phyloP scores from a whole-genome alignment of 352 stramenopile genomes.

The Phytophthora macrochlamydospora region DNA sequence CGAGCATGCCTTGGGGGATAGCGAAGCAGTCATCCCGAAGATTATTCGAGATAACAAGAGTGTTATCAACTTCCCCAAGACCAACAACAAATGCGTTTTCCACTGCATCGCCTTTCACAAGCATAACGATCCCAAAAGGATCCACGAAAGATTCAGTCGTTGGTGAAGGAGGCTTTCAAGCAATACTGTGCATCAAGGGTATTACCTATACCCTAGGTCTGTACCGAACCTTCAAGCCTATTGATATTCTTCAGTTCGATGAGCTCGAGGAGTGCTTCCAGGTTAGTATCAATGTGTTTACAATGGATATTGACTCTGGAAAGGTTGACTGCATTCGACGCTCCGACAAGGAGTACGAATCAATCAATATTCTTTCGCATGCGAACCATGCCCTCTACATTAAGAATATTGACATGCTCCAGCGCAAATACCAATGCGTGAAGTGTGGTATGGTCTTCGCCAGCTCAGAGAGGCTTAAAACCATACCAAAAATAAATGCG shows the following conservation, averaged over 20 bases:
- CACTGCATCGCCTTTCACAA: constrained; percentile 1
- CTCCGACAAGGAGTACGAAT: neutral
- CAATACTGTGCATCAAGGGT: constrained; percentile 5
- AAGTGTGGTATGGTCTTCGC: neutral
- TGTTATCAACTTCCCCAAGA: constrained; percentile 16
- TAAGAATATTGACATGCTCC: constrained; percentile 5
- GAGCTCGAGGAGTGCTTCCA: constrained; percentile 17
- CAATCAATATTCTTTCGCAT: constrained; percentile 5
- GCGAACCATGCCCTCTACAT: constrained; percentile 1
- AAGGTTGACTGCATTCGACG: constrained; percentile 3
- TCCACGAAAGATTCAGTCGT: neutral
- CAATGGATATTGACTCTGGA: constrained; percentile 4
- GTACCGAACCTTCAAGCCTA: constrained; percentile 7
- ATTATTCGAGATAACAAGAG: constrained; percentile 7
- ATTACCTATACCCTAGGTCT: constrained; percentile 8
- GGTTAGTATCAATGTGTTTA: constrained; percentile 13
- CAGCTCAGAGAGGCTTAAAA: neutral
- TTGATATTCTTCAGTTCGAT: constrained; percentile 11
- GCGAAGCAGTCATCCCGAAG: constrained; percentile 7
- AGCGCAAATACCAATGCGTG: neutral
- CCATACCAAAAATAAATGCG: neutral
- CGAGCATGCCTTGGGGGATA: constrained; percentile 23
- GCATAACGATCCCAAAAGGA: neutral
- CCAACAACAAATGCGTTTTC: constrained; percentile 13
- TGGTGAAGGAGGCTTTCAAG: constrained; percentile 9